Base-by-base conservation (phyloP, 2,329 filamentous ascomycete genomes). In the Monilinia polystroma region DNA sequence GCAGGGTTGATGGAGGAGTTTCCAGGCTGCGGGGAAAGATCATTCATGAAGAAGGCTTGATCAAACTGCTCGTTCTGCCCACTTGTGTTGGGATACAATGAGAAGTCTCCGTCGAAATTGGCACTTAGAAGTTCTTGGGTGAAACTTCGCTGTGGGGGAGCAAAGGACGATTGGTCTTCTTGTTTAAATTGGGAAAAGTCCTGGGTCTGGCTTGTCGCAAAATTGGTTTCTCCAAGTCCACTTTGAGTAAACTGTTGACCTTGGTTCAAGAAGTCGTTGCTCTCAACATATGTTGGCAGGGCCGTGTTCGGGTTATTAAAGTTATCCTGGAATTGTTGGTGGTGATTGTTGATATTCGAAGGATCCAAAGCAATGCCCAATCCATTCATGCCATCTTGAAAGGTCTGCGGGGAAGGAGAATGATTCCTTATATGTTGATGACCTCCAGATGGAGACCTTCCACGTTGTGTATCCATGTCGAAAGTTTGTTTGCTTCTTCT, bases 361-460 rank as follows among this genome's bases (percentile, higher is more conserved):
- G 66, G 38, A 73, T 88, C 84, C 72, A 88, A 79, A 70, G 79
- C 84, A 74, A 89, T 81, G 75, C 85, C 86, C 72, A 88, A 81
- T 54, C 73, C 74, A 80, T 76, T 83, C 81, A 74, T 83, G 85
- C 72, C 72, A 58, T 74, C 72, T 67, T 73, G 73, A 81, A 81
- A 78, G 79, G 77, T 74, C 77, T 83, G 77, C 84, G 84, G 76
- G 35, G 86, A 86, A 73, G 87, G 85, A 73, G 87, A 89, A 78
- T 86, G 87, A 72, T 81, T 84, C 87, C 87, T 83, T 80, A 81
- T 77, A 76, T 73, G 76, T 72, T 83, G 83, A 75, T 84, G 82
- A 70, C 82, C 82, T 75, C 81, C 81, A 74, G 87, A 88, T 72
- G 83, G 85, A 73, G 87, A 89, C 75, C 86, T 86, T 76, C 85